These are phyloP conservation scores for Talaromyces adpressus DNA, from an alignment of 495 filamentous ascomycete species.

Conservation along the genomic window DNA sequence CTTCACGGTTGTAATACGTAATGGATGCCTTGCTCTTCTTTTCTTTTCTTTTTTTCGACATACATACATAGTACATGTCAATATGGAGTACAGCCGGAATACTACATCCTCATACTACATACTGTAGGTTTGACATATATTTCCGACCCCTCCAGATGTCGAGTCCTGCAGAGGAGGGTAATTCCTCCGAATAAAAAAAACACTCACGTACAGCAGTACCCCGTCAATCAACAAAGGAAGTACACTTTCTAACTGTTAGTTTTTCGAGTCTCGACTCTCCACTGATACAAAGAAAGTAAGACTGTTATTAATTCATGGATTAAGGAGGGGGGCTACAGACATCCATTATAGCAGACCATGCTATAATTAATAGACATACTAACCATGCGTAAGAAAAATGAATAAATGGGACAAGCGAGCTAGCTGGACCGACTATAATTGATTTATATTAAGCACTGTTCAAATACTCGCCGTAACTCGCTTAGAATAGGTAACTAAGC, in stretches of 20 bases:
- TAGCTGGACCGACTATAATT: background rate
- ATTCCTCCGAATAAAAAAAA: background rate
- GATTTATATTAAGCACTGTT: background rate
- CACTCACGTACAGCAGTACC: background rate
- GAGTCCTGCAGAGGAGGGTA: background rate
- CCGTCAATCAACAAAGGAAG: background rate
- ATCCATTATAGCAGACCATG: background rate
- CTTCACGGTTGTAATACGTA: background rate
- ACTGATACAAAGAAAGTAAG: background rate
- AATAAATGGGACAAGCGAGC: background rate
- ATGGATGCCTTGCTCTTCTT: background rate
- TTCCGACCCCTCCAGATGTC: background rate
- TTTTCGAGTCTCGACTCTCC: background rate
- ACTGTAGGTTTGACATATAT: background rate
- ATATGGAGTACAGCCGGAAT: background rate
- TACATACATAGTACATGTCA: background rate
- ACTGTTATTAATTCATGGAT: background rate
- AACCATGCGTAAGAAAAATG: background rate
- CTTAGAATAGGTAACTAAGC: background rate
- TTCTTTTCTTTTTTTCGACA: background rate
- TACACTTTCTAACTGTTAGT: background rate
- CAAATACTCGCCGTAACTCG: background rate
- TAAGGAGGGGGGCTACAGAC: background rate
- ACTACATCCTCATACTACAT: conserved; percentile 1
- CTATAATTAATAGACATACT: background rate